Evolutionary conservation across 2,329 filamentous ascomycete species (phyloP), one percentile per base, ranked within the genome.

Genomic region (Laburnicola sp.): DNA sequence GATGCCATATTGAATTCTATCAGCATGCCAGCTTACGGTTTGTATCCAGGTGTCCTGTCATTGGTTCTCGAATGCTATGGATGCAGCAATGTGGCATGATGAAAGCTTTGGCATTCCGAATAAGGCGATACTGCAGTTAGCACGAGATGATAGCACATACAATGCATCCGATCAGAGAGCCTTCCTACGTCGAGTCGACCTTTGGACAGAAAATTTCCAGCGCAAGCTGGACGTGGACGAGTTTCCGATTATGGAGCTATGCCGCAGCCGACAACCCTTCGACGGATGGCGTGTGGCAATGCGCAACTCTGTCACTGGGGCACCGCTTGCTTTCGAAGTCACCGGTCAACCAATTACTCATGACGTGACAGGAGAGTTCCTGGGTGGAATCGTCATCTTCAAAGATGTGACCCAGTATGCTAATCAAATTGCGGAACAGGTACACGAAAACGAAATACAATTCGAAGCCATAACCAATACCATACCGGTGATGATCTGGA

Each of bases 1-100:
- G 88, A 92, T 65, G 87, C 88, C 0, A 78, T 92, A 16, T 75
- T 93, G 5, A 87, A 91, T 64, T 88, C 85, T 34, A 88, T 89
- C 25, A 82, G 84, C 54, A 85, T 89, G 65, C 88, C 89, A 0
- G 86, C 90, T 22, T 76, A 91, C 38, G 86, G 62, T 65, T 45
- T 26, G 61, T 62, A 30, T 11, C 8, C 4, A n/a, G 10, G 10
- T 30, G 23, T 8, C 3, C 6, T 26, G 7, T 6, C 2, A 11
- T 16, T 31, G 2, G 11, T 52, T 21, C 16, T 16, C 16, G 16
- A 22, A 44, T 26, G 31, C 51, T 60, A 11, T 27, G 8, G 2
- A 3, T 38, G 8, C 30, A 66, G 68, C 87, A 23, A 88, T 91
- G 84, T 92, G 89, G 89, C 87, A 86, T 64, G 89, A 93, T 58